A percentile compares a stretch with the other conserved stretches of the same genome.
phyloP scores from a whole-genome alignment of 768 basidiomycete species.

The Tulasnella sp. region DNA sequence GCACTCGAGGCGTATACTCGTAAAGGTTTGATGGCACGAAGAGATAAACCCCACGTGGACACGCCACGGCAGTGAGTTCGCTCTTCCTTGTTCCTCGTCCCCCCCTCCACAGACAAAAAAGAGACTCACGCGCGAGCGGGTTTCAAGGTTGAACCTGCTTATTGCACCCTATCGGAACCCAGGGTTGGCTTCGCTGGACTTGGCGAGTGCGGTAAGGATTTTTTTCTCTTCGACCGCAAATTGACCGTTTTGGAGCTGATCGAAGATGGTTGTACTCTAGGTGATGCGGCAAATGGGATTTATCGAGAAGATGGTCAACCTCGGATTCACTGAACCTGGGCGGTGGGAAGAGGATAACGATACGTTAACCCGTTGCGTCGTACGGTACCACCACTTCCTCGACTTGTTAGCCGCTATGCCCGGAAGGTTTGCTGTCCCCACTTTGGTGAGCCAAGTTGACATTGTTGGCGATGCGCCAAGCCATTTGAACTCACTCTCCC shows the following conservation, averaged over 20 bases:
- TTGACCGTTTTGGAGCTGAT: no score
- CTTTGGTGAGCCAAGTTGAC: slow-evolving; percentile 8
- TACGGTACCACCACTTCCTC: slow-evolving; percentile 29
- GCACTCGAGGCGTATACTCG: background rate
- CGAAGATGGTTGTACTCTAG: no score
- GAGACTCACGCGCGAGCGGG: background rate
- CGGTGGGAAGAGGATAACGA: slow-evolving; percentile 5
- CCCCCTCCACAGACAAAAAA: no score
- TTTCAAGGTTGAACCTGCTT: background rate
- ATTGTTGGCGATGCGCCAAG: no score
- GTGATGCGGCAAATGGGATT: slow-evolving; percentile 29
- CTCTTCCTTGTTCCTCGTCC: no score
- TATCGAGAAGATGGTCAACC: slow-evolving; percentile 27
- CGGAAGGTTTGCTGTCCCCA: slow-evolving; percentile 28
- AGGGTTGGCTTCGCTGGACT: slow-evolving; percentile 22
- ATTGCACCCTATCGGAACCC: slow-evolving; percentile 2
- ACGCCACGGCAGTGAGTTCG: background rate
- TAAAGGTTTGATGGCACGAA: background rate
- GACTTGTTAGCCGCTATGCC: slow-evolving; percentile 27
- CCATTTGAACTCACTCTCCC: background rate
- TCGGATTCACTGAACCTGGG: slow-evolving; percentile 25
- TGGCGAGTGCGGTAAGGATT: slow-evolving; percentile 25
- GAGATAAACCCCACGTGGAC: background rate
- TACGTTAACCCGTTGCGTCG: slow-evolving; percentile 26
- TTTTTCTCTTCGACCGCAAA: background rate